Percentiles rank a stretch among this genome's conserved stretches.
Conservation (phyloP, 2,329 filamentous ascomycete species). For the Zymoseptoria pseudotritici region DNA sequence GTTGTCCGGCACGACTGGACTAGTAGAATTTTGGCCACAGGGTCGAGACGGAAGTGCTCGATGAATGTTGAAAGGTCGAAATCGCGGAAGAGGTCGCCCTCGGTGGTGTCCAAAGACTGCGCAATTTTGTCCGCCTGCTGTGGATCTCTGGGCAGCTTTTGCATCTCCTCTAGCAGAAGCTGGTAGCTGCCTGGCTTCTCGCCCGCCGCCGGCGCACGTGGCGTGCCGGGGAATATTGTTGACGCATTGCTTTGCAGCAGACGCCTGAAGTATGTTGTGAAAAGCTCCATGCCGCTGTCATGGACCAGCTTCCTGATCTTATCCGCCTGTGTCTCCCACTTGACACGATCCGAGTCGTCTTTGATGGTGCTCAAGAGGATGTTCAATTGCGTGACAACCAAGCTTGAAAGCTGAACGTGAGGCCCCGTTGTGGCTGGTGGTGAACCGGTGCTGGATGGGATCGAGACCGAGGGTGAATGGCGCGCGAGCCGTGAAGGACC, state of each 20-base stretch:
- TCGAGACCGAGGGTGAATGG: conserved; percentile 53
- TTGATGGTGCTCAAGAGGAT: conserved; percentile 90
- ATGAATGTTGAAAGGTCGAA: conserved; percentile 95
- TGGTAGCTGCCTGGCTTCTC: conserved; percentile 75
- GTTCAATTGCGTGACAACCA: conserved; percentile 92
- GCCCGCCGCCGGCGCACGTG: conserved; percentile 45
- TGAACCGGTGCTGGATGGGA: conserved; percentile 46
- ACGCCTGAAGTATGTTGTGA: conserved; percentile 89
- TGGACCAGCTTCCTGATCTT: conserved; percentile 94
- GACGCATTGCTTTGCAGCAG: conserved; percentile 84
- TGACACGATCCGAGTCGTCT: conserved; percentile 81
- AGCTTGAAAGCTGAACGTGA: conserved; percentile 63
- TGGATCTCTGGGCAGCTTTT: conserved; percentile 72
- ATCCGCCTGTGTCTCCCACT: conserved; percentile 87
- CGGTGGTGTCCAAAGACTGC: conserved; percentile 81
- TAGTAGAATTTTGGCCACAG: conserved; percentile 77
- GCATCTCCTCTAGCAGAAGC: conserved; percentile 73
- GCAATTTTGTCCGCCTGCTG: conserved; percentile 86
- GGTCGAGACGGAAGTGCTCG: conserved; percentile 90
- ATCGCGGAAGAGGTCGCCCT: conserved; percentile 89
- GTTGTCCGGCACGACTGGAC: conserved; percentile 81
- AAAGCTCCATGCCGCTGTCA: conserved; percentile 99
- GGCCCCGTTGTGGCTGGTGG: conserved; percentile 45
- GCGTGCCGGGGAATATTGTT: conserved; percentile 78
- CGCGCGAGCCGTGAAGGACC: conserved; percentile 50